Conservation (phyloP, 192 early-diverging fungal species). For the Backusella psychrophila region DNA sequence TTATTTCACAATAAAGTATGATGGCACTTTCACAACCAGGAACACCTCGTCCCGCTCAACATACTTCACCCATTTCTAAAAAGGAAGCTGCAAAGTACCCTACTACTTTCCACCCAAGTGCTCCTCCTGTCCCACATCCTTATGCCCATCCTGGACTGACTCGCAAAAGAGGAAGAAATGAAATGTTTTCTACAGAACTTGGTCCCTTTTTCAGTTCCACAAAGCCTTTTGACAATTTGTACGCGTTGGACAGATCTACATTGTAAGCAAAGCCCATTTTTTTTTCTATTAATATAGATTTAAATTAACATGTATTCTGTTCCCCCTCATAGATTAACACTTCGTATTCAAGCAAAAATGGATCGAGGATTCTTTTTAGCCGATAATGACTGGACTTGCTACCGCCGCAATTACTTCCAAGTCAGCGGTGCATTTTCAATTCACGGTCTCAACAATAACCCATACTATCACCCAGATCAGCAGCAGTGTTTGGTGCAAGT, state of each 20-base stretch:
- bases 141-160: conserved; percentile 15
- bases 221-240: conserved; percentile 60
- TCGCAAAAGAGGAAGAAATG: conserved; percentile 39
- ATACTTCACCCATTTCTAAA: conserved; percentile 7
- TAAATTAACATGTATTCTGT: conserved; percentile 4
- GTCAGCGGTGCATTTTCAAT: conserved; percentile 63
- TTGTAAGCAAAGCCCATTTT: conserved; percentile 29
- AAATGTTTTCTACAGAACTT: conserved; percentile 46
- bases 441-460: conserved; percentile 22
- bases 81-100: conserved; percentile 2
- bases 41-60: conserved; percentile 21
- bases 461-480: conserved; percentile 37
- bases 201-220: conserved; percentile 73
- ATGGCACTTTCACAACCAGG: conserved; percentile 25
- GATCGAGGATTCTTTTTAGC: conserved; percentile 94
- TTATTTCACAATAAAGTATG: conserved; percentile 19
- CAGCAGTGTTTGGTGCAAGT: conserved; percentile 67
- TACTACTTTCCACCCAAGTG: not conserved
- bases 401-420: conserved; percentile 93
- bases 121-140: conserved; percentile 9
- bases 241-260: conserved; percentile 56
- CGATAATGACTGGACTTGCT: conserved; percentile 90
- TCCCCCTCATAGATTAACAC: conserved; percentile 10
- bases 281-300: not conserved
- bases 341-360: conserved; percentile 70